These are phyloP conservation scores for Acarospora socialis DNA, from an alignment of 2,329 filamentous ascomycete genomes.

Conservation along the genomic window DNA sequence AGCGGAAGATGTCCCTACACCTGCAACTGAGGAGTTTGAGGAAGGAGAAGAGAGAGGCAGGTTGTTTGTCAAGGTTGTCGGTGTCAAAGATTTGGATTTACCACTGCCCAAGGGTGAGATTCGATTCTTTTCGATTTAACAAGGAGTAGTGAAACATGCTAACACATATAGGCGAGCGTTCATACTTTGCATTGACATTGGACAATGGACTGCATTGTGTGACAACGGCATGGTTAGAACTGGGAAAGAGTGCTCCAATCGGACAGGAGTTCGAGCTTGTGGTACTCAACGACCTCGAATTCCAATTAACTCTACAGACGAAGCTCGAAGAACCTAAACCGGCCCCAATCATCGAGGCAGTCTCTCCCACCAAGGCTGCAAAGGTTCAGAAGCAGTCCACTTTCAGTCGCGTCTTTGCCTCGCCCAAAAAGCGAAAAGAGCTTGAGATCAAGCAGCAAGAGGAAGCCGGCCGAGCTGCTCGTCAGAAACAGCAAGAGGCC, in stretches of 20 bases:
- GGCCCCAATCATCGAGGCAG: constrained; percentile 25
- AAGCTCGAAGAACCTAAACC: constrained; percentile 74
- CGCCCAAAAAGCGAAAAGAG: constrained; percentile 93
- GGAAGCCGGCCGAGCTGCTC: constrained; percentile 58
- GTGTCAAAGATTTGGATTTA: constrained; percentile 87
- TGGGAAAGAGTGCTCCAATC: constrained; percentile 83
- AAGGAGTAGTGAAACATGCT: no score
- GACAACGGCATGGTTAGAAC: constrained; percentile 86
- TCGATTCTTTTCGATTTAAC: not conserved
- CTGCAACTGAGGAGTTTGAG: constrained; percentile 46
- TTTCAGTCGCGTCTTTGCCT: constrained; percentile 84
- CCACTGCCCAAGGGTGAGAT: constrained; percentile 75
- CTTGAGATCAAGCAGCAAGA: constrained; percentile 72
- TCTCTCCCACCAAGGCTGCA: constrained; percentile 47
- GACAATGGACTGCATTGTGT: constrained; percentile 97
- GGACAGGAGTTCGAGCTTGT: constrained; percentile 97
- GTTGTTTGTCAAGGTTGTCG: constrained; percentile 96
- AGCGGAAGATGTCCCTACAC: constrained; percentile 50
- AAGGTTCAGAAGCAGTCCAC: constrained; percentile 66
- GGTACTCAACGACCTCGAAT: constrained; percentile 94
- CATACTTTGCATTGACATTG: constrained; percentile 91
- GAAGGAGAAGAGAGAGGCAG: constrained; percentile 79
- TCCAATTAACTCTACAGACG: constrained; percentile 91
- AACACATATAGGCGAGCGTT: constrained; percentile 65
- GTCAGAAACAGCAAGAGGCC: constrained; percentile 48